Evolutionary conservation across 495 filamentous ascomycete genomes (phyloP).

Genomic region (Cetradonia linearis): DNA sequence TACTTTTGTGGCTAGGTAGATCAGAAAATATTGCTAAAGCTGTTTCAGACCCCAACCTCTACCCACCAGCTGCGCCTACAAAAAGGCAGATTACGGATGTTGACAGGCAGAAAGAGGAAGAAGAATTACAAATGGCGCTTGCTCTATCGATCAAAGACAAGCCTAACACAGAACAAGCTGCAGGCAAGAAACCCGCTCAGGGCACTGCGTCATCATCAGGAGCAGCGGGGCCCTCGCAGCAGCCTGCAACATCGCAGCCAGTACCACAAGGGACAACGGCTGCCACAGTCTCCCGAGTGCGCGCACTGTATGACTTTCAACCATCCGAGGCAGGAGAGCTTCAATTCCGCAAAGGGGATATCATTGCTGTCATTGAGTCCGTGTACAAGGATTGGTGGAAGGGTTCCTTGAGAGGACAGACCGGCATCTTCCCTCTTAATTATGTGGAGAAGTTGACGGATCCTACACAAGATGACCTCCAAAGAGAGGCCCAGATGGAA

Average conservation of each 20-base stretch:
- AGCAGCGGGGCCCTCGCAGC: slow-evolving; percentile 34
- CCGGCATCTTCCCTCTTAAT: slow-evolving; percentile 95
- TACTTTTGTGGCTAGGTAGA: slow-evolving; percentile 19
- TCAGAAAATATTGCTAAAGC: slow-evolving; percentile 1
- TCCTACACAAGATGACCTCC: slow-evolving; percentile 86
- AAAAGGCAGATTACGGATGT: slow-evolving; percentile 83
- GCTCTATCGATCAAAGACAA: slow-evolving; percentile 85
- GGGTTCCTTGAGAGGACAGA: slow-evolving; percentile 84
- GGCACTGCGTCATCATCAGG: slow-evolving; percentile 28
- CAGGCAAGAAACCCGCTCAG: slow-evolving; percentile 30
- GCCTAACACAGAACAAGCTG: slow-evolving; percentile 29
- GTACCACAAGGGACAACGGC: slow-evolving; percentile 70
- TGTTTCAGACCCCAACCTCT: slow-evolving; percentile 72
- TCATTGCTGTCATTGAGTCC: slow-evolving; percentile 93
- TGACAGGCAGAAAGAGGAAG: slow-evolving; percentile 92
- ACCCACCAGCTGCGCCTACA: slow-evolving; percentile 82
- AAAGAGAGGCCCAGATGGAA: slow-evolving; percentile 95
- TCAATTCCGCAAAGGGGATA: slow-evolving; percentile 91
- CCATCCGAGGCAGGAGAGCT: slow-evolving; percentile 90
- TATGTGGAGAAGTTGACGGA: slow-evolving; percentile 97
- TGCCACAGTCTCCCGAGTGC: slow-evolving; percentile 91
- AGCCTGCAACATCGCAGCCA: slow-evolving; percentile 36
- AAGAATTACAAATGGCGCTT: slow-evolving; percentile 93
- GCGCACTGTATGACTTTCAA: slow-evolving; percentile 88
- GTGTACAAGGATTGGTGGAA: slow-evolving; percentile 99